Evolutionary conservation across 495 filamentous ascomycete genomes (phyloP).

Genomic region (Haplographium delicatum): DNA sequence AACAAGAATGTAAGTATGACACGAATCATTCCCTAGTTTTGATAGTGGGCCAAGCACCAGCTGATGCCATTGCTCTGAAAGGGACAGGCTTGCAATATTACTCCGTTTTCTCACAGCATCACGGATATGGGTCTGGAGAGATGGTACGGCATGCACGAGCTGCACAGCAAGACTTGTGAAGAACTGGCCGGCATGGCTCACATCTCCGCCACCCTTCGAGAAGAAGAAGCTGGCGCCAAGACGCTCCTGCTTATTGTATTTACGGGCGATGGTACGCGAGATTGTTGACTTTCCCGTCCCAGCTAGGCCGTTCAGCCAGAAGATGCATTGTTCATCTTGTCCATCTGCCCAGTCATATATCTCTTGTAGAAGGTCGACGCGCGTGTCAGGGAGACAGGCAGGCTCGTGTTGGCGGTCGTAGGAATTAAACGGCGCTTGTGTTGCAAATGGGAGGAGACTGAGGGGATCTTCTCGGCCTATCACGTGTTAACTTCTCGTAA

Average conservation of each 20-base stretch:
- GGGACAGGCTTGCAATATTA: conserved; percentile 12
- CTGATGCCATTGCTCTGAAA: conserved; percentile 18
- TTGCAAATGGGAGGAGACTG: background rate
- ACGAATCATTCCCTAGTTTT: conserved; percentile 31
- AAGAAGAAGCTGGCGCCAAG: conserved; percentile 17
- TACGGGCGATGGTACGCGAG: conserved; percentile 9
- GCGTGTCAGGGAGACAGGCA: conserved; percentile 12
- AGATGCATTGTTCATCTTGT: conserved; percentile 16
- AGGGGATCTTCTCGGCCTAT: too few species aligned
- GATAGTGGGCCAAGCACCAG: conserved; percentile 20
- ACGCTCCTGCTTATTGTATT: background rate
- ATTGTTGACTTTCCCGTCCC: conserved; percentile 12
- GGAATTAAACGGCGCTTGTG: conserved; percentile 4
- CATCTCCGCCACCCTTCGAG: conserved; percentile 16
- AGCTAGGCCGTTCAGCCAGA: conserved; percentile 29
- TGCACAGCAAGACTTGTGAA: conserved; percentile 15
- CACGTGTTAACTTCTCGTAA: too few species aligned
- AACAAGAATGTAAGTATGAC: conserved; percentile 9
- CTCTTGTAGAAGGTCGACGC: conserved; percentile 13
- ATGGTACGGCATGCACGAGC: background rate
- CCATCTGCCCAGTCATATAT: conserved; percentile 12
- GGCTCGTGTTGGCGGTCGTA: conserved; percentile 4
- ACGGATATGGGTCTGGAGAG: conserved; percentile 4
- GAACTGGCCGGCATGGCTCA: conserved; percentile 18
- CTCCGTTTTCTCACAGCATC: conserved; percentile 11